Conservation (phyloP, 176 grass and related monocot genomes). For the Stipa capillata region DNA sequence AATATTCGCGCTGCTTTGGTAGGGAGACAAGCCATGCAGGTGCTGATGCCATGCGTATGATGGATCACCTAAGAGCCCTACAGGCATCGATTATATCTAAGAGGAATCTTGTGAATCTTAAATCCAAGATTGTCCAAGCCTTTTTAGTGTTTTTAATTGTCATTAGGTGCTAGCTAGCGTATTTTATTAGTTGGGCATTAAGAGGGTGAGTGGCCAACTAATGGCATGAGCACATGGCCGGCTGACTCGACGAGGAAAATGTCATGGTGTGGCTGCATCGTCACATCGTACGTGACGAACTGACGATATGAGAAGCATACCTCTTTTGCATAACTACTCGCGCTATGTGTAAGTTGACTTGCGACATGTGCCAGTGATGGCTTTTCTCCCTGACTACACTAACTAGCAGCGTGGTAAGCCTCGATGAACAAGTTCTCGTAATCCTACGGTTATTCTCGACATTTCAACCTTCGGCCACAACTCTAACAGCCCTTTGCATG, state of each 20-base stretch:
- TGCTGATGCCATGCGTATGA: conserved; percentile 22
- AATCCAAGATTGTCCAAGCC: conserved; percentile 24
- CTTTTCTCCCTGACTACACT: too few species aligned
- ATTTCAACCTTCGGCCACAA: too few species aligned
- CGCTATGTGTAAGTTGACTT: too few species aligned
- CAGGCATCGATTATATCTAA: conserved; percentile 31
- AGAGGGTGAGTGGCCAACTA: conserved; percentile 13
- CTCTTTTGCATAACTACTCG: background rate
- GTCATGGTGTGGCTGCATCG: too few species aligned
- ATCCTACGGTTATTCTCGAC: too few species aligned
- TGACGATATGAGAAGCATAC: too few species aligned
- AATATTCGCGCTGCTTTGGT: conserved; percentile 60
- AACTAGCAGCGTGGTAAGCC: too few species aligned
- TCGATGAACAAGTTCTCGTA: too few species aligned
- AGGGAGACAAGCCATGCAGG: conserved; percentile 45
- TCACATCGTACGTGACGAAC: too few species aligned
- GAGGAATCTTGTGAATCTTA: too few species aligned
- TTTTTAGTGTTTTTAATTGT: background rate
- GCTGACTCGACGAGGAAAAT: background rate
- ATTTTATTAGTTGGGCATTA: conserved; percentile 5
- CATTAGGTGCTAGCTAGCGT: background rate
- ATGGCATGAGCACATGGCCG: conserved; percentile 34
- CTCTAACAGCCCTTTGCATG: too few species aligned
- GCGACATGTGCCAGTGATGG: too few species aligned
- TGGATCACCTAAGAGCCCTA: conserved; percentile 43